Percentiles rank a stretch among this genome's conserved stretches.
Conservation (phyloP, 2,329 filamentous ascomycete genomes). For the Fusarium tupiense region DNA sequence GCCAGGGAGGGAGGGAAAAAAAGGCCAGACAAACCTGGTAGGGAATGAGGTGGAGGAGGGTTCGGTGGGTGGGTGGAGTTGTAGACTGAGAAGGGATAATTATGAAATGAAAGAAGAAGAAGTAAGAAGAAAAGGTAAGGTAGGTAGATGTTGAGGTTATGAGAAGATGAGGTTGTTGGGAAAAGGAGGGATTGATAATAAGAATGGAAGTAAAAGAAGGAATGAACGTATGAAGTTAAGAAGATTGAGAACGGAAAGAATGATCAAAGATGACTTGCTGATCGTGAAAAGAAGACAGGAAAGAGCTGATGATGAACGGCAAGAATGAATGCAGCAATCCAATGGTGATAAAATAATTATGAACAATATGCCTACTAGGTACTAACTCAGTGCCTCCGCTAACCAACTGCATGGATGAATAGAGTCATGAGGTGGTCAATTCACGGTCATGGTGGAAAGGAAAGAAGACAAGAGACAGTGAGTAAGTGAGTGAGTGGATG, state of each 20-base stretch:
- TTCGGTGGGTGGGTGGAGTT: constrained; percentile 36
- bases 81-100: constrained; percentile 37
- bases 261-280: not conserved
- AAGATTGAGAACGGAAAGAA: constrained; percentile 14
- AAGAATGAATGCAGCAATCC: constrained; percentile 2
- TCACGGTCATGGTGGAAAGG: not conserved
- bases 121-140: constrained; percentile 5
- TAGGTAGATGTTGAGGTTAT: not conserved
- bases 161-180: constrained; percentile 5
- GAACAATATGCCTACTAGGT: not conserved
- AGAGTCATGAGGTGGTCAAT: constrained; percentile 6
- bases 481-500: not conserved
- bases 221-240: not conserved
- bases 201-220: not conserved
- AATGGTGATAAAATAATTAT: not conserved
- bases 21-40: constrained; percentile 43
- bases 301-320: not conserved
- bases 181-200: not conserved
- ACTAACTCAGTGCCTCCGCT: not conserved
- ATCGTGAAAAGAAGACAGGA: constrained; percentile 4
- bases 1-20: constrained; percentile 47
- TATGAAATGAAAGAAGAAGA: constrained; percentile 36
- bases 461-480: not conserved
- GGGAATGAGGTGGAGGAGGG: constrained; percentile 46
- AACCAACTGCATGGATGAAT: constrained; percentile 1